Base-by-base conservation (phyloP, 2,329 filamentous ascomycete species). In the Colletotrichum chrysophilum region DNA sequence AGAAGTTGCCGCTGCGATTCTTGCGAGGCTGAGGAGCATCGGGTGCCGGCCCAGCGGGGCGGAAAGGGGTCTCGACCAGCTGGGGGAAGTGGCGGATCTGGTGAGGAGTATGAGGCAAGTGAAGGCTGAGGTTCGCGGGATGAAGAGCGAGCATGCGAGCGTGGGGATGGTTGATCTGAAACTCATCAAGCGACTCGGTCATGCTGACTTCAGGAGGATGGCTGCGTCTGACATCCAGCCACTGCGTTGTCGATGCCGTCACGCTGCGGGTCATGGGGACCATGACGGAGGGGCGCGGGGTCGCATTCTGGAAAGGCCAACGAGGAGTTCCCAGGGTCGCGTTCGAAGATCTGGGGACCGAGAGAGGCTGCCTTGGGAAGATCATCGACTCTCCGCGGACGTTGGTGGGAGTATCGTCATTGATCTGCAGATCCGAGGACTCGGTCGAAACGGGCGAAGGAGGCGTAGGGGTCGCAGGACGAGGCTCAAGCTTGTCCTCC, bases 301-400 rank as follows among this genome's bases (percentile, higher is more conserved):
- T 76, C 9, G 70, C 74, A 36, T 76, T 24, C 7, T 76, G 74
- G 34, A 76, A 76, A 18, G 74, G 74, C 74, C 74, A 76, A 14
- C 64, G 70, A 32, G 74, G 74, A 10, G 70, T 65, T 13, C 26
- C 34, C 2, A 28, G 48, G 38, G 38, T 5, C 2, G 58, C 61
- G 30, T 24, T n/a, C 1, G 61, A 61, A 16, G 36, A 14, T 3
- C 18, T n/a, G 14, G 26, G 48, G 7, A 18, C 26, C 21, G 56
- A 55, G 28, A 76, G 74, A 8, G 64, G 43, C 13, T 64, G 38
- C 6, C 34, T 66, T 4, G 64, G 74, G 13, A 16, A 60, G 18
- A 76, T 64, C 74, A 76, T 76, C 3, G 70, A 73, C 58, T 74
- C 26, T 8, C 74, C 74, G 13, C 64, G 58, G 7, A 76, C 28